These are phyloP conservation scores for Clarireedia monteithiana DNA, from an alignment of 2,329 filamentous ascomycete species.

Conservation along the genomic window DNA sequence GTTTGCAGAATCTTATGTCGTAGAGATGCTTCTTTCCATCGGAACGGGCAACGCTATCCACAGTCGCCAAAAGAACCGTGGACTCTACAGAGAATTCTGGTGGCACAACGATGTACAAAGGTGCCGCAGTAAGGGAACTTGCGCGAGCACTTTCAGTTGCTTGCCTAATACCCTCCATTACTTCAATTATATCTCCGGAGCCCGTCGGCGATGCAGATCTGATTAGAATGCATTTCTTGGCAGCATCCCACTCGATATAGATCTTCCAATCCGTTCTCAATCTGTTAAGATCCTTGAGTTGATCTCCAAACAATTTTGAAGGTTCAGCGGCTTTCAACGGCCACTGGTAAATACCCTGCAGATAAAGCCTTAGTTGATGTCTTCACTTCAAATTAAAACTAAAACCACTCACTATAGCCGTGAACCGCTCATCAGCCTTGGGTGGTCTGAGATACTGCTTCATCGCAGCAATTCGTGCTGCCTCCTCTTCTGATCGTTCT, in stretches of 20 bases:
- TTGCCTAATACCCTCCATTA: conserved; percentile 20
- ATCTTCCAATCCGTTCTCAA: conserved; percentile 15
- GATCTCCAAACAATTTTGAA: conserved; percentile 11
- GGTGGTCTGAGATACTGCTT: not conserved
- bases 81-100: conserved; percentile 8
- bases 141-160: conserved; percentile 17
- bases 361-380: not conserved
- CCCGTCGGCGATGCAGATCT: not conserved
- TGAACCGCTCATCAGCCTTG: not conserved
- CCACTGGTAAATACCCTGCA: conserved; percentile 21
- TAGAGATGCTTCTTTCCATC: not conserved
- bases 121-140: conserved; percentile 12
- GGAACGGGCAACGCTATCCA: not conserved
- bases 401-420: not conserved
- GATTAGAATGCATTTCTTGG: conserved; percentile 12
- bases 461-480: not conserved
- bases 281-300: conserved; percentile 18
- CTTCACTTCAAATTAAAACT: not conserved
- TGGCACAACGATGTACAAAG: conserved; percentile 22
- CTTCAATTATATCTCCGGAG: conserved; percentile 2
- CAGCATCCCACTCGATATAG: conserved; percentile 15
- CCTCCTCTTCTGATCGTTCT: not conserved
- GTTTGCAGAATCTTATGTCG: not conserved
- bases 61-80: not conserved
- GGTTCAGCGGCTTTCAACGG: conserved; percentile 11